These are phyloP conservation scores for Besnoitia besnoiti DNA, from an alignment of 169 alveolate species.

Conservation along the genomic window DNA sequence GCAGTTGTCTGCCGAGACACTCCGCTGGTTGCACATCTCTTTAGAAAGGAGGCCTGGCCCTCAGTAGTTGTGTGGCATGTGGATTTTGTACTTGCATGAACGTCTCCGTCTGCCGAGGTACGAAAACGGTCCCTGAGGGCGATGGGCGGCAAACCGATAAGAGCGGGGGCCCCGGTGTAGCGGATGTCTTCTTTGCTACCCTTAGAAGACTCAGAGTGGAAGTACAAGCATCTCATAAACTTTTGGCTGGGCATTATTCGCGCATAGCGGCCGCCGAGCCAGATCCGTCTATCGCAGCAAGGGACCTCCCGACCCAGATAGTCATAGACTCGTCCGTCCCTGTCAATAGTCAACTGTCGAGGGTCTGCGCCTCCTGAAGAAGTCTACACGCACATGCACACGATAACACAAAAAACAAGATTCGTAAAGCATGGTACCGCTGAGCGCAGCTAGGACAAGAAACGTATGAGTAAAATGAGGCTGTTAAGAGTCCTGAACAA, in stretches of 20 bases:
- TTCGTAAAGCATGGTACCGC: too few relatives aligned
- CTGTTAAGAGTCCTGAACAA: too few relatives aligned
- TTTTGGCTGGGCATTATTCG: neutral
- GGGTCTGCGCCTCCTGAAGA: neutral
- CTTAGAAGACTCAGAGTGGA: constrained; percentile 21
- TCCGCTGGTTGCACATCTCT: neutral
- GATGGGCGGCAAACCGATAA: neutral
- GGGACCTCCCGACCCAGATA: neutral
- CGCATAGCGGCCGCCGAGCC: neutral
- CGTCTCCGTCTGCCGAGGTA: neutral
- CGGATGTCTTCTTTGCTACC: constrained; percentile 3
- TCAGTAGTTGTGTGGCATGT: too few relatives aligned
- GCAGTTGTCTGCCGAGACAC: constrained; percentile 21
- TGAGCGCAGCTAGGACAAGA: neutral
- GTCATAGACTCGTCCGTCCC: constrained; percentile 14
- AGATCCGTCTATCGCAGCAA: neutral
- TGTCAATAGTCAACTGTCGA: neutral
- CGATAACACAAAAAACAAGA: neutral
- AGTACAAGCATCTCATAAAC: neutral
- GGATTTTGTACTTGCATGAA: too few relatives aligned
- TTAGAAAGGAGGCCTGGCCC: neutral
- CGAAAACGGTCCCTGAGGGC: neutral
- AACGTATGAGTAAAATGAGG: too few relatives aligned
- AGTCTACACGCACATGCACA: neutral
- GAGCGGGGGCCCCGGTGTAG: neutral